A percentile compares a stretch with the other conserved stretches of the same genome.
Evolutionary conservation across 805 yeast genomes (phyloP).

Genomic region (Candida michaelii): DNA sequence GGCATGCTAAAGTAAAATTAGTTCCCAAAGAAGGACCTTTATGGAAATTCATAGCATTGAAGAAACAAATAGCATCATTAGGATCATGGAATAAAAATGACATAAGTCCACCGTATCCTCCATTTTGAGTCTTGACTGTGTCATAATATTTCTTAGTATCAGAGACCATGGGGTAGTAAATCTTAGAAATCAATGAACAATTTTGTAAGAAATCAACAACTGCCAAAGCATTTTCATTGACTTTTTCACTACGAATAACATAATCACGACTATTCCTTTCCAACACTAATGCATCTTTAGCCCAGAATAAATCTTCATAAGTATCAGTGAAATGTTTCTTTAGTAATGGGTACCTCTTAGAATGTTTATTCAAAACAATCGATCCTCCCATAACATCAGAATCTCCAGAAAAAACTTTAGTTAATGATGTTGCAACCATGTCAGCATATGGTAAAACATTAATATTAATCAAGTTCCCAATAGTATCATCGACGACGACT

Average conservation of each 20-base stretch:
- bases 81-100: constrained; percentile 69
- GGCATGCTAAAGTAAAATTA: constrained; percentile 85
- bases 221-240: constrained; percentile 55
- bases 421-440: constrained; percentile 79
- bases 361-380: constrained; percentile 69
- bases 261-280: constrained; percentile 95
- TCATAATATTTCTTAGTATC: constrained; percentile 68
- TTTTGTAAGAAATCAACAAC: constrained; percentile 54
- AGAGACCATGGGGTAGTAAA: constrained; percentile 69
- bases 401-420: constrained; percentile 92
- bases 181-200: constrained; percentile 54
- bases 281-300: constrained; percentile 87
- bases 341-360: constrained; percentile 49
- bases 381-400: constrained; percentile 96
- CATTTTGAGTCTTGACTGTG: constrained; percentile 58
- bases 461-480: constrained; percentile 85
- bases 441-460: constrained; percentile 84
- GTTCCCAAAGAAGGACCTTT: constrained; percentile 94
- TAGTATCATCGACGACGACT: constrained; percentile 90
- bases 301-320: constrained; percentile 81
- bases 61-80: constrained; percentile 68
- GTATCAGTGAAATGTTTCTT: constrained; percentile 50
- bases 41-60: constrained; percentile 64
- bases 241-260: constrained; percentile 54
- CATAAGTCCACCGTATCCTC: constrained; percentile 88